Evolutionary conservation across 768 basidiomycete genomes (phyloP), one percentile per base, ranked within the genome.

Genomic region (Agaricus bisporus): DNA sequence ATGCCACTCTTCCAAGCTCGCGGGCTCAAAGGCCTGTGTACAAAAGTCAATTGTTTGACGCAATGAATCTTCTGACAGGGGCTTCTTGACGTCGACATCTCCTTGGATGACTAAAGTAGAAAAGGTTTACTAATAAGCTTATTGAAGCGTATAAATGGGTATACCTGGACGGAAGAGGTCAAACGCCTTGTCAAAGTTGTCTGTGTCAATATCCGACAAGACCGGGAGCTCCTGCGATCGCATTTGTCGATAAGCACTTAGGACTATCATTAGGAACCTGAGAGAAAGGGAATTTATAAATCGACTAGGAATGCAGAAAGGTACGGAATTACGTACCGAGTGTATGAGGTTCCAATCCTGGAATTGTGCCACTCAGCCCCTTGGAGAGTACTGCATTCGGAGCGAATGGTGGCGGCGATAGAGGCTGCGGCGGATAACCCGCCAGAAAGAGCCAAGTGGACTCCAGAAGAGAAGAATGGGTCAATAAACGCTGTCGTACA

Each of bases 171-270:
- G 63, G 49, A 78, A 65, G 59, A 71, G 66, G 20, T 70, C 67
- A 58, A 78, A 78, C 3, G 76, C 75, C 36, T 70, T 64, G 61
- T 78, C 77, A 53, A 74, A 78, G 61, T 73, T 77, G 58, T 73
- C 72, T 54, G 75, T 74, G 35, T 75, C 68, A 29, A 76, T 61
- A 49, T 77, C 74, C 3, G 65, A 63, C 15, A 77, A 67, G 9
- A 77, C 68, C 25, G 70, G 66, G 4, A 58, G 56, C 18, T 64
- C 61, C 58, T 78, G 77, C 5, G 69, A 59, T 15, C 68, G 68
- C 51, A 77, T 75, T 58, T 78, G 77, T 56, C 72, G 70, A 62
- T 77, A 78, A 26, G 74, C 73, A 56, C 74, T 74, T 36, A 79
- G 65, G 4, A 75, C 74, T 44, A 77, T 75, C 17, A 78, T 59